A percentile compares a stretch with the other conserved stretches of the same genome.
Conservation (phyloP, 2,329 filamentous ascomycete genomes). For the Exophiala phaeomuriformis region DNA sequence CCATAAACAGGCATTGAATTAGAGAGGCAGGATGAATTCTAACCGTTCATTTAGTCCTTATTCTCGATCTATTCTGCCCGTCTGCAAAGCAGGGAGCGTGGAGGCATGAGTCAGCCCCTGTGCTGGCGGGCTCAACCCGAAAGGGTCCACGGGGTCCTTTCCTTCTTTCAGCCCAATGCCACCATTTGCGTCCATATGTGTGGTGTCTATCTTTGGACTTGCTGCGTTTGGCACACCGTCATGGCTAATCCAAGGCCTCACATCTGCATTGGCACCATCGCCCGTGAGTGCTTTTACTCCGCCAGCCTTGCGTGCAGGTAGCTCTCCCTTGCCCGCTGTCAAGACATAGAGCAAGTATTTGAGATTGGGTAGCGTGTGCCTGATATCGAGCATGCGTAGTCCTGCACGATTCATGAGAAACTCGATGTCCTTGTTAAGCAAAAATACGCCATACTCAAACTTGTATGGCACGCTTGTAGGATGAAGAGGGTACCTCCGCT, state of each 20-base stretch:
- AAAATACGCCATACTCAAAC: constrained; percentile 92
- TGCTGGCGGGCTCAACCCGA: constrained; percentile 8
- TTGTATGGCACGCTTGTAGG: constrained; percentile 69
- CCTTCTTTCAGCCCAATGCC: constrained; percentile 4
- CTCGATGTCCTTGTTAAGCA: constrained; percentile 95
- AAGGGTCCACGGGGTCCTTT: constrained; percentile 10
- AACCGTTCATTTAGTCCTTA: not conserved
- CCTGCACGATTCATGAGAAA: constrained; percentile 58
- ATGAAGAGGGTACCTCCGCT: constrained; percentile 74
- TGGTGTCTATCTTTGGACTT: not conserved
- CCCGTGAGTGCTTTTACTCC: constrained; percentile 44
- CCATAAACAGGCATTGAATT: too few relatives aligned
- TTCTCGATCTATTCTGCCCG: not conserved
- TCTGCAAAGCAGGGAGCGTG: constrained; percentile 4
- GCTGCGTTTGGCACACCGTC: constrained; percentile 31
- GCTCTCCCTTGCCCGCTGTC: constrained; percentile 64
- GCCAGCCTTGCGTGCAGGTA: constrained; percentile 50
- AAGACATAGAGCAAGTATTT: constrained; percentile 89
- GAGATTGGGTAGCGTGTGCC: constrained; percentile 85
- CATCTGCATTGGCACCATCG: constrained; percentile 33
- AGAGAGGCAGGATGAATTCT: too few relatives aligned
- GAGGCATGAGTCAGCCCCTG: constrained; percentile 1
- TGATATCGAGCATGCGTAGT: constrained; percentile 75
- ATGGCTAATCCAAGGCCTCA: constrained; percentile 36
- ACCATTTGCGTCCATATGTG: constrained; percentile 5